Evolutionary conservation across 345 rosid genomes (phyloP), one percentile per base, ranked within the genome.

Genomic region (Turnera subulata): DNA sequence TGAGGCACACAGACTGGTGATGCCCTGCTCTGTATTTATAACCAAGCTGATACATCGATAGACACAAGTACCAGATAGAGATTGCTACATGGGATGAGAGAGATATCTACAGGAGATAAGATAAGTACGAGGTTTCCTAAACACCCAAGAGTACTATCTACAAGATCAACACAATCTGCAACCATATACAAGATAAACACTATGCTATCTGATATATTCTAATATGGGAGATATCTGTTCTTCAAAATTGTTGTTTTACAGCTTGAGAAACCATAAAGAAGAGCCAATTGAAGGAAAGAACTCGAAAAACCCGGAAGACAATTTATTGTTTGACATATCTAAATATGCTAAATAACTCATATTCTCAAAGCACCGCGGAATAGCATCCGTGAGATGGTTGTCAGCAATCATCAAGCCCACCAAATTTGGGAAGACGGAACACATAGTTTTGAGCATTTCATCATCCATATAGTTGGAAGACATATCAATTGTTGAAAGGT

Each of bases 281-380:
- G 39, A 35, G 11, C 6, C 39, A 35, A 6, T 5, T 35, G 6
- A 35, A 35, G 39, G 39, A 6, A 6, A 35, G 11, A 11, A 5
- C 6, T 2, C 11, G 18, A 43, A 18, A 0, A 55, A 11, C 15
- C 5, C 1, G 37, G 60, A 58, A 64, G 16, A 47, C 15, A 46
- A 13, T 71, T 74, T 7, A 68, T n/a, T n/a, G n/a, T n/a, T n/a
- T n/a, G n/a, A n/a, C n/a, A n/a, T n/a, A n/a, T n/a, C n/a, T n/a
- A n/a, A 56, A 10, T 0, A 0, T 0, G 0, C 0, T 23, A 56
- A 1, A 2, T 0, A 0, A 1, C 21, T 48, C 60, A 58, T 11
- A 35, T 48, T 39, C 14, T 68, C 71, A 0, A 67, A 13, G 0
- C 67, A 71, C 6, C 51, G 2, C 22, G 80, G 76, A 8, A 76